Conservation (phyloP, 2,329 filamentous ascomycete genomes). For the Apiospora hydei region DNA sequence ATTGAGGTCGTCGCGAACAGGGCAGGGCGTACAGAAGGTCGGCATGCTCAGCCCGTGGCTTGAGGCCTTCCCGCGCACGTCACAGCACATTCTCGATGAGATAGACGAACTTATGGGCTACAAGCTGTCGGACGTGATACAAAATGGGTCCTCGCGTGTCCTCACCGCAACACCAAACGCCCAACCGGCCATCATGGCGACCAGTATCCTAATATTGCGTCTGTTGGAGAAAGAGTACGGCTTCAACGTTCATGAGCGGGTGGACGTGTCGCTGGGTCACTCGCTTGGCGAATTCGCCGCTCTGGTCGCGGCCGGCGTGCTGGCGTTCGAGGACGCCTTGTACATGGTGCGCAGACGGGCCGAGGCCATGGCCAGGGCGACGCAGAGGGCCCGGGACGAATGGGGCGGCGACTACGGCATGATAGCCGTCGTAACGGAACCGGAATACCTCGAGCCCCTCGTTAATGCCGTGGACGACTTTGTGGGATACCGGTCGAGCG, state of each 20-base stretch:
- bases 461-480: constrained; percentile 81
- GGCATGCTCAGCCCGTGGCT: constrained; percentile 90
- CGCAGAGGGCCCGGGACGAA: constrained; percentile 66
- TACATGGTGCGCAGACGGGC: constrained; percentile 79
- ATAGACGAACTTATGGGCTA: constrained; percentile 81
- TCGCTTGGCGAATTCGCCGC: constrained; percentile 94
- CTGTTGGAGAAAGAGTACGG: constrained; percentile 86
- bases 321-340: constrained; percentile 79
- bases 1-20: constrained; percentile 50
- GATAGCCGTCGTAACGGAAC: constrained; percentile 90
- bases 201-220: constrained; percentile 86
- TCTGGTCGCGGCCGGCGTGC: constrained; percentile 82
- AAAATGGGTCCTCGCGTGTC: constrained; percentile 76
- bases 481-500: constrained; percentile 71
- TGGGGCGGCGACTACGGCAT: constrained; percentile 89
- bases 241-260: constrained; percentile 73
- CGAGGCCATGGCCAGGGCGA: constrained; percentile 83
- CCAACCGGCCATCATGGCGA: constrained; percentile 96
- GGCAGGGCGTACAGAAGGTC: constrained; percentile 88
- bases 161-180: constrained; percentile 87
- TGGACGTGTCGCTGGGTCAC: constrained; percentile 87
- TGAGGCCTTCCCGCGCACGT: constrained; percentile 81
- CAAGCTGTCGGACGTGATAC: constrained; percentile 79
- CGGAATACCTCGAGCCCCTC: constrained; percentile 73
- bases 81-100: constrained; percentile 80